phyloP scores from a whole-genome alignment of 2,329 filamentous ascomycete genomes.

The Phialophora expanda region DNA sequence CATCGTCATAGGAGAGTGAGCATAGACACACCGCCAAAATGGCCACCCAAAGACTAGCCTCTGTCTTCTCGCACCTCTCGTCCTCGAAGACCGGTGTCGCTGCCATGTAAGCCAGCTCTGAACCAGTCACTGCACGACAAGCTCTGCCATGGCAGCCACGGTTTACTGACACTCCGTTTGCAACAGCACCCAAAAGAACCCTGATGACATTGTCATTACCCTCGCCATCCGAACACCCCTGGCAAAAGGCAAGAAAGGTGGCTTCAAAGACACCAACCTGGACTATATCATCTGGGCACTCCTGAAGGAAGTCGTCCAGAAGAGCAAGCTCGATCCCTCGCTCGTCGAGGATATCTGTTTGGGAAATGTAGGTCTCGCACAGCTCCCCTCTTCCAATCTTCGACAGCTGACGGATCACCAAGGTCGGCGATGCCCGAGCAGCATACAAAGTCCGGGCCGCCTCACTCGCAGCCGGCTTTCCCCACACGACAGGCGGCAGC shows the following conservation, averaged over 20 bases:
- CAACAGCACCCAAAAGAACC: slow-evolving; percentile 81
- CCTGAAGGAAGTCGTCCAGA: slow-evolving; percentile 74
- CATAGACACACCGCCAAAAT: slow-evolving; percentile 52
- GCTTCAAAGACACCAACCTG: slow-evolving; percentile 90
- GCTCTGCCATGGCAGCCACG: slow-evolving; percentile 9
- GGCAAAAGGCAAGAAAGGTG: slow-evolving; percentile 85
- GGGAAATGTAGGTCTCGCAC: slow-evolving; percentile 72
- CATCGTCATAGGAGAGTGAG: background rate
- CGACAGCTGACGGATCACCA: background rate
- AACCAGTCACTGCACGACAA: background rate
- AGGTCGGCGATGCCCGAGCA: slow-evolving; percentile 81
- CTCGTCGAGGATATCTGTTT: slow-evolving; percentile 89
- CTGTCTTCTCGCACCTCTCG: slow-evolving; percentile 83
- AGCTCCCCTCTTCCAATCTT: background rate
- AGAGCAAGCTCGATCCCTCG: slow-evolving; percentile 76
- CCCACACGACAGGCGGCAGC: slow-evolving; percentile 81
- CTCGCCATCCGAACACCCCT: slow-evolving; percentile 88
- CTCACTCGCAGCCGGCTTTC: slow-evolving; percentile 87
- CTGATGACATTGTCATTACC: slow-evolving; percentile 96
- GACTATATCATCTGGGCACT: slow-evolving; percentile 86
- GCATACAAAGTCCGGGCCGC: slow-evolving; percentile 91
- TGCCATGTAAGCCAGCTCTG: slow-evolving; percentile 68
- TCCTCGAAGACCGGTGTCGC: slow-evolving; percentile 73
- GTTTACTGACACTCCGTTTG: background rate
- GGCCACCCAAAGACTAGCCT: slow-evolving; percentile 84